Base-by-base conservation (phyloP, 805 yeast species). In the Barnettozyma sp. region DNA sequence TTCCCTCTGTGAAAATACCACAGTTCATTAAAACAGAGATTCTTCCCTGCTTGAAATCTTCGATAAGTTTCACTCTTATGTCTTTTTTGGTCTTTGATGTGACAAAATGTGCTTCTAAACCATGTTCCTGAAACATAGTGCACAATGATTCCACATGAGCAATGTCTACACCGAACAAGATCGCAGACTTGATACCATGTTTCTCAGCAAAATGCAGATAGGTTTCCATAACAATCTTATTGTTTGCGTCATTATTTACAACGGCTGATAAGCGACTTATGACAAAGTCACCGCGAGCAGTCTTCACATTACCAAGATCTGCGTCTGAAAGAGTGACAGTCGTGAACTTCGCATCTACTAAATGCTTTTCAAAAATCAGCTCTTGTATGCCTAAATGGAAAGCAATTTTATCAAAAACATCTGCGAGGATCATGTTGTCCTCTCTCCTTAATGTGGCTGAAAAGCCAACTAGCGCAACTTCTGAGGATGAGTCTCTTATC, bases 1-100 rank as follows among this genome's bases (percentile, higher is more conserved):
- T 86, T 0, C 97, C 97, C 55, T 88, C 97, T 0, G 95, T 88
- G 48, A 90, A 80, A 6, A 88, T 84, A 13, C 82, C 85, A 54
- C 95, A 92, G 52, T 90, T 90, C 61, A 92, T 70, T 21, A 88
- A 58, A 0, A 90, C 94, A 5, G 79, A 74, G 14, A 84, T 65
- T 12, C 67, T 52, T 0, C 92, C 87, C 1, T 59, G 46, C 41
- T 66, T 70, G 52, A 88, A 90, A 23, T 71, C 78, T 6, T 62
- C 56, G 2, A 87, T 58, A 0, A 76, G 64, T 3, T 55, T 49
- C 12, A 60, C 68, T 26, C 97, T 63, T 26, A 70, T 76, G 6
- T 54, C 50, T 14, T 62, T 58, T 5, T 64, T 63, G 1, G 95
- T 83, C 11, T 63, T 65, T 0, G 92, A 83, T 0, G 87, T 76